Conservation (phyloP, 2,329 filamentous ascomycete species). For the Leptographium wingfieldii region DNA sequence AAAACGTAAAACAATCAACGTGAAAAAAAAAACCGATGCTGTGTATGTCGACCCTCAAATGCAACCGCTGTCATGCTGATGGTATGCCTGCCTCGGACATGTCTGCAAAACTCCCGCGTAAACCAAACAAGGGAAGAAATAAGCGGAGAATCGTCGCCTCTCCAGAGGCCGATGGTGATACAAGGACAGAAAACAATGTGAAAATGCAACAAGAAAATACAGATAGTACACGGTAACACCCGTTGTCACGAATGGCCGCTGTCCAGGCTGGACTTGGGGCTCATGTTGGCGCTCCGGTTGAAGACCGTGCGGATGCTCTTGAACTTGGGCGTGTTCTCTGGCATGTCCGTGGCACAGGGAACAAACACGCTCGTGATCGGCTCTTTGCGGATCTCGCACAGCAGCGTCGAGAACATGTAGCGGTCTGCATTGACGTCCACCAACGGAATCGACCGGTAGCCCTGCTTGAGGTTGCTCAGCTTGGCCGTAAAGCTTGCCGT, state of each 20-base stretch:
- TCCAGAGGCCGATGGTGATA: background rate
- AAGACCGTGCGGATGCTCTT: constrained; percentile 39
- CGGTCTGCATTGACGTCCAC: constrained; percentile 82
- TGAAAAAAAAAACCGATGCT: background rate
- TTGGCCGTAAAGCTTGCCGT: constrained; percentile 87
- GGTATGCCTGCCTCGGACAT: background rate
- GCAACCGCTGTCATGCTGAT: background rate
- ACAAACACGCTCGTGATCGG: constrained; percentile 45
- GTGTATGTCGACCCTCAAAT: background rate
- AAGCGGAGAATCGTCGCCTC: background rate
- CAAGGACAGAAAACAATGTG: background rate
- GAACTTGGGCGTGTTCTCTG: constrained; percentile 37
- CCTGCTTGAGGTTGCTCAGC: constrained; percentile 75
- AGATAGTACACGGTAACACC: constrained; percentile 7
- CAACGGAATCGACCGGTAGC: constrained; percentile 83
- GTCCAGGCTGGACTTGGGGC: constrained; percentile 36
- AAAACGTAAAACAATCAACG: constrained; percentile 4
- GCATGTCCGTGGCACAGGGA: constrained; percentile 27
- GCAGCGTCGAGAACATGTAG: constrained; percentile 88
- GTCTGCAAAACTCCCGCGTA: background rate
- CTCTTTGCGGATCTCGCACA: constrained; percentile 69
- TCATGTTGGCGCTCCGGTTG: constrained; percentile 36
- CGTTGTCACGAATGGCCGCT: constrained; percentile 13
- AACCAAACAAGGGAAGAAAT: background rate
- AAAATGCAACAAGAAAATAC: constrained; percentile 15